Evolutionary conservation across 352 stramenopile genomes (phyloP), one percentile per base, ranked within the genome.

Genomic region (Globisporangium heterothallicum): DNA sequence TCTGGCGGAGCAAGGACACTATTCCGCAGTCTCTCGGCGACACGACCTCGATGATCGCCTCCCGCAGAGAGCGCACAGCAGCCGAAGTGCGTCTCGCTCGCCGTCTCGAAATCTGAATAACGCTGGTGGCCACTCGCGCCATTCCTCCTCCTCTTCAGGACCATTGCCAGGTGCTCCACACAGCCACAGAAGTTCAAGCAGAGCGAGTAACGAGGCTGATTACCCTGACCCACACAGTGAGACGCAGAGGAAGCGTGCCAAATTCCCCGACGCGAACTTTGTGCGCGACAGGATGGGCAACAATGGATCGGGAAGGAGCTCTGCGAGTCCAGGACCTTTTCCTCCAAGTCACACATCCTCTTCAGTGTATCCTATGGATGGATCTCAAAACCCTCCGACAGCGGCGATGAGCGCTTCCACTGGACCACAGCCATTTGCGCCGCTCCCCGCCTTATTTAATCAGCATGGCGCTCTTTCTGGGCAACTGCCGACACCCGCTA

Each of bases 31-130:
- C 14, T 43, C 9, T 8, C 30, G 19, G 21, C 45, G 18, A 24
- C n/a, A 30, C 16, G 19, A 25, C 21, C 21, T 18, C 34, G 21
- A 29, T 22, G 21, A 25, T 5, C 26, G 45, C 8, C 21, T 34
- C 4, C 27, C 10, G 1, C 34, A 44, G 3, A 53, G 42, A 25
- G 14, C 9, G 19, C 53, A 36, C 6, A 42, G 30, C 16, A 41
- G 45, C 3, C 53, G 47, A 26, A 60, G 46, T 10, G 26, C 41
- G 6, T 50, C 53, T 24, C 38, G 45, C 13, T 60, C 53, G 2
- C 45, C 53, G n/a, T 26, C 5, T 32, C 53, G 53, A 44, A 27
- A 46, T 3, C 24, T 42, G 5, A 53, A 42, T 19, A 47, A 44
- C 44, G 47, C 42, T 18, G 38, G 36, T 13, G 38, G 53, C 10